Evolutionary conservation across 2,329 filamentous ascomycete genomes (phyloP).

Genomic region (Sclerotinia subarctica): DNA sequence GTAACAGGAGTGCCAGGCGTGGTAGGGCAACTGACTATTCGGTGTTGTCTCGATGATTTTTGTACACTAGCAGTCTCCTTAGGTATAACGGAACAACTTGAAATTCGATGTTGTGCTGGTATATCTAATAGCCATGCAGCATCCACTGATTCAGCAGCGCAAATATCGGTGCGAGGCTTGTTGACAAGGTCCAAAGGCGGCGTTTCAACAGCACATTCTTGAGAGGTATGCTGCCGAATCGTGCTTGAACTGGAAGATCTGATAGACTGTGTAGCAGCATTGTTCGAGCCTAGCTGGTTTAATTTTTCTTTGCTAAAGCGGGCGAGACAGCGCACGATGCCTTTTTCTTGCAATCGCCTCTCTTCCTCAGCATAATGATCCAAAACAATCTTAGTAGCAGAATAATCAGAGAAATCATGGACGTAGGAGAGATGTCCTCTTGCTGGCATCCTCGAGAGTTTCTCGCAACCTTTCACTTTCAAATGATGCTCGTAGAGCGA

Average conservation of each 20-base stretch:
- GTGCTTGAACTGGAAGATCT: not conserved
- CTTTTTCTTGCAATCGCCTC: slow-evolving; percentile 16
- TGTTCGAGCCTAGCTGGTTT: not conserved
- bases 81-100: slow-evolving; percentile 3
- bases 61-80: not conserved
- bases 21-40: slow-evolving; percentile 13
- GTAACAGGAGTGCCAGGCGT: not conserved
- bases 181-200: not conserved
- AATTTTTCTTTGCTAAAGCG: not conserved
- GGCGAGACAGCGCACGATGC: not conserved
- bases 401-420: slow-evolving; percentile 33
- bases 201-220: not conserved
- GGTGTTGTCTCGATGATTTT: not conserved
- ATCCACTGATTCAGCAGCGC: not conserved
- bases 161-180: not conserved
- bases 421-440: slow-evolving; percentile 29
- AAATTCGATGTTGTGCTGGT: slow-evolving; percentile 14
- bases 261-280: not conserved
- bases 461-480: slow-evolving; percentile 4
- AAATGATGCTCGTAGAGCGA: not conserved
- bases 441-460: slow-evolving; percentile 11
- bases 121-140: not conserved
- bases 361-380: slow-evolving; percentile 32
- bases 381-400: slow-evolving; percentile 29
- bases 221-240: slow-evolving; percentile 1